Evolutionary conservation across 2,329 filamentous ascomycete genomes (phyloP).

Genomic region (Didymellaceae sp.): DNA sequence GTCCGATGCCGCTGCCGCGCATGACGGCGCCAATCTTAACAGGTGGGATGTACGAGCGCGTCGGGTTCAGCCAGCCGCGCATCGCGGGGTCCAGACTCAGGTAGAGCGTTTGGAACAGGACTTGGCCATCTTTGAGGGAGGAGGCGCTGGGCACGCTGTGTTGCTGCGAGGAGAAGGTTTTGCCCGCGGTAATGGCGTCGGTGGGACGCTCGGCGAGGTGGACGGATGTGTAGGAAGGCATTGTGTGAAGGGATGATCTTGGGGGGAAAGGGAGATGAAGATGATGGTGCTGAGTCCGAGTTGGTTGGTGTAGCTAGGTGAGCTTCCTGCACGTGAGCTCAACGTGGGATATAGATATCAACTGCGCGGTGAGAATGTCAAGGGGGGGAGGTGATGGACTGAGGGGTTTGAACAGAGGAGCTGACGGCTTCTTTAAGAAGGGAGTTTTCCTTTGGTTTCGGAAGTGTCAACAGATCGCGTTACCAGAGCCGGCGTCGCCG

Average conservation of each 20-base stretch:
- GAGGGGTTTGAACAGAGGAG: neutral
- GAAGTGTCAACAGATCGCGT: conserved; percentile 24
- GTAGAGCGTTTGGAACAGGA: conserved; percentile 67
- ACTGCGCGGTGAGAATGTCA: too few relatives aligned
- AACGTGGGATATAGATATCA: too few relatives aligned
- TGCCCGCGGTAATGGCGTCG: conserved; percentile 65
- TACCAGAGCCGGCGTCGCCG: conserved; percentile 17
- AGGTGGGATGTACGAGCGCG: conserved; percentile 70
- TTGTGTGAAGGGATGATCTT: conserved; percentile 15
- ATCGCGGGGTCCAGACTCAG: conserved; percentile 77
- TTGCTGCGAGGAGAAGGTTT: conserved; percentile 66
- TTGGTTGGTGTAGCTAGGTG: too few relatives aligned
- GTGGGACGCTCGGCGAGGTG: conserved; percentile 70
- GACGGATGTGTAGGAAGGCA: conserved; percentile 56
- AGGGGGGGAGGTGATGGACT: neutral
- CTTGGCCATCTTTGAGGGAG: conserved; percentile 67
- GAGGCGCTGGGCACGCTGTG: conserved; percentile 54
- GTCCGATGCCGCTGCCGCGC: conserved; percentile 67
- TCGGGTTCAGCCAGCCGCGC: conserved; percentile 70
- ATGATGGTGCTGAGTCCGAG: neutral
- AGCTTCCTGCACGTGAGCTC: neutral
- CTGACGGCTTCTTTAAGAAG: conserved; percentile 1
- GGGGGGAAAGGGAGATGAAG: neutral
- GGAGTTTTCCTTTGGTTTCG: conserved; percentile 7
- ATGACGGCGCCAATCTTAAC: conserved; percentile 72